A percentile compares a stretch with the other conserved stretches of the same genome.
Conservation (phyloP, 331 rosid genomes). For the Pyracantha coccinea region DNA sequence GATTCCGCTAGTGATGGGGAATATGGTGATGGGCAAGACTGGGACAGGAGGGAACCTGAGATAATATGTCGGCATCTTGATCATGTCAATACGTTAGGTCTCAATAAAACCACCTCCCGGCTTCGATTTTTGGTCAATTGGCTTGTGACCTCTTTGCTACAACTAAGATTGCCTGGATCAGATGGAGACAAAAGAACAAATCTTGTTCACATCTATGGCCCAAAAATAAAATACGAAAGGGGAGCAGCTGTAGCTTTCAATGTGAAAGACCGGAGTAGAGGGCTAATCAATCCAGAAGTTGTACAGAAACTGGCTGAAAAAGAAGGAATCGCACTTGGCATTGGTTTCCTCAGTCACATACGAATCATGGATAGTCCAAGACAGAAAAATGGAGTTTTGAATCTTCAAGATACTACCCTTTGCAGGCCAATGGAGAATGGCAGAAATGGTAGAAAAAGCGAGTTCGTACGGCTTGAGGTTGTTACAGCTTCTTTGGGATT, state of each 20-base stretch:
- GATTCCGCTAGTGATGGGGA: conserved; percentile 76
- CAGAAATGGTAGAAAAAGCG: conserved; percentile 44
- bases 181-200: conserved; percentile 33
- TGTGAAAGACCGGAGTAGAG: conserved; percentile 54
- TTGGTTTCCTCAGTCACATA: conserved; percentile 92
- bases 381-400: conserved; percentile 29
- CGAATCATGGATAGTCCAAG: conserved; percentile 49
- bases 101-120: conserved; percentile 80
- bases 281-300: conserved; percentile 73
- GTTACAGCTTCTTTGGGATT: conserved; percentile 86
- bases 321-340: conserved; percentile 77
- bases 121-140: conserved; percentile 83
- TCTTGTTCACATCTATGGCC: conserved; percentile 86
- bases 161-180: conserved; percentile 51
- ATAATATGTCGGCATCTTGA: conserved; percentile 65
- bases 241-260: conserved; percentile 99
- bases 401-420: conserved; percentile 53
- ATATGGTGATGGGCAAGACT: conserved; percentile 66
- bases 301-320: conserved; percentile 92
- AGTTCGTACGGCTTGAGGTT: conserved; percentile 71
- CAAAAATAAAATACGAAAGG: conserved; percentile 90
- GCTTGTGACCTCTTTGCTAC: conserved; percentile 88
- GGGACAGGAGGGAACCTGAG: conserved; percentile 89
- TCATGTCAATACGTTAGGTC: conserved; percentile 78
- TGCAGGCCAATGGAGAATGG: conserved; percentile 76